Base-by-base conservation (phyloP, 768 basidiomycete species). In the Boletus edulis region DNA sequence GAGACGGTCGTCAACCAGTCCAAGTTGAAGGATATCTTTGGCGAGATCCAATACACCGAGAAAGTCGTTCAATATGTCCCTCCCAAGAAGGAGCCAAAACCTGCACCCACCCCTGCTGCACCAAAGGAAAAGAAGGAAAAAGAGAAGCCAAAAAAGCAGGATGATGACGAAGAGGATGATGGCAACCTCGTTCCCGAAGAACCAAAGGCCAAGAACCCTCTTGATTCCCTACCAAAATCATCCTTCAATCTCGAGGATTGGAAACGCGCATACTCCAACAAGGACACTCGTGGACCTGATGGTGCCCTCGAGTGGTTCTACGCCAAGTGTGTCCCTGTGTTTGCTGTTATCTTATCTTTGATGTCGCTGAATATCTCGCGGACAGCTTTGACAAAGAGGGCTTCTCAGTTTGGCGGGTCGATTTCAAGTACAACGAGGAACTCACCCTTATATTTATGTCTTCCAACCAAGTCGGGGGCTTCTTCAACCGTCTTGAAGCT, bases 201-300 rank as follows among this genome's bases (percentile, higher is more conserved):
- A 74, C 92, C 95, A 62, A 96, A 96, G 72, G 81, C 75, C 54
- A 94, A 95, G 83, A 96, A 97, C 81, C 96, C 96, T 27, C 85
- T 96, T 49, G 96, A 97, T 60, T 80, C 83, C 58, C 84, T 98
- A 39, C 93, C 94, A 62, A 95, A 91, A 74, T 89, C 90, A 12
- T 75, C 81, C 6, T 85, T 91, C 74, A 93, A 93, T 78, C 84
- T 94, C 53, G 90, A 96, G 73, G 94, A 98, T 75, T 97, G 93
- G 94, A 98, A 98, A 73, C 87, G 92, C 43, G 88, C 90, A 42
- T 99, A 98, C 80, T 97, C 94, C 66, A 98, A 98, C 87, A 86
- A 88, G 72, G 94, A 98, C n/a, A 98, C 95, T 38, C 86, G 90
- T 51, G 92, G 90, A 37, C 62, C 88, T 17, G 84, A 73, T 42